phyloP scores from a whole-genome alignment of 257 asterid species.

The Verbena officinalis region DNA sequence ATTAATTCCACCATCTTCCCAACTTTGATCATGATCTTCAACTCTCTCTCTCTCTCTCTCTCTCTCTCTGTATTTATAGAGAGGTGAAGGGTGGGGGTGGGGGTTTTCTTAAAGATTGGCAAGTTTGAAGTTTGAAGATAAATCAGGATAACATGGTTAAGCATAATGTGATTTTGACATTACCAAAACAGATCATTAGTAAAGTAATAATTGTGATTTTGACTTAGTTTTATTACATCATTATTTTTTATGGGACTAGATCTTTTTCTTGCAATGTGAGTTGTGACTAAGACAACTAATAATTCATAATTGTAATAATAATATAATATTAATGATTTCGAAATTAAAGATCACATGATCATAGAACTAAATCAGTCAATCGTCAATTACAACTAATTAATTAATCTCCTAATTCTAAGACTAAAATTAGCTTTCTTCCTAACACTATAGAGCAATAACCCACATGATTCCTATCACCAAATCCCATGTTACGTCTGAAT shows the following conservation, averaged over 20 bases:
- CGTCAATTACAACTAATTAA: neutral
- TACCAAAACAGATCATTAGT: too few relatives aligned
- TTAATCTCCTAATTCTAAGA: neutral
- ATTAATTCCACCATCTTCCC: constrained; percentile 72
- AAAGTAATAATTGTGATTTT: neutral
- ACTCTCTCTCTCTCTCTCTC: neutral
- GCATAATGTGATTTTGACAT: neutral
- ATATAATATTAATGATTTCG: neutral
- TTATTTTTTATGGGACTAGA: constrained; percentile 11
- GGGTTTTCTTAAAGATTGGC: neutral
- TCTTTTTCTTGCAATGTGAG: too few relatives aligned
- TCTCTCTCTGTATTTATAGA: neutral
- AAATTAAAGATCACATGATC: neutral
- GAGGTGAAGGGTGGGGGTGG: neutral
- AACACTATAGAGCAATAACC: neutral
- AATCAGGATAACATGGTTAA: neutral
- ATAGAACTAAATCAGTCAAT: neutral
- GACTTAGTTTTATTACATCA: constrained; percentile 26
- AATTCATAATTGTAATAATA: neutral
- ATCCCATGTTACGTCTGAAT: neutral
- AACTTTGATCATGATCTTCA: constrained; percentile 64
- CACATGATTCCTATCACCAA: neutral
- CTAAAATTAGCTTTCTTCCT: neutral
- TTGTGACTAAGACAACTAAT: neutral
- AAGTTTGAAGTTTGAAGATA: neutral